Base-by-base conservation (phyloP, 129 eudicot species). In the Lonicera japonica region DNA sequence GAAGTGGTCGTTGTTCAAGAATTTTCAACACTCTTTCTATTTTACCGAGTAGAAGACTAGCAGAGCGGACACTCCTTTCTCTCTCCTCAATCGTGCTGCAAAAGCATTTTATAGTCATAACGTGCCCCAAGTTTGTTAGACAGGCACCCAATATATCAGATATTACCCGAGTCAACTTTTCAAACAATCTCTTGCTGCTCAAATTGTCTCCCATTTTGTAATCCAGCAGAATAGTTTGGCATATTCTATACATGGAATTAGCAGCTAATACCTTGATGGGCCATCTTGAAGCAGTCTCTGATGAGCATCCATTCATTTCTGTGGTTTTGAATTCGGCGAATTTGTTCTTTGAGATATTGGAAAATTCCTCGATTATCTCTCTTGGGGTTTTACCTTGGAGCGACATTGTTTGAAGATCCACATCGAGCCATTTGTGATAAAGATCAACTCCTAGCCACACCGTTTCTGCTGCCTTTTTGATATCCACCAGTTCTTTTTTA, bases 161-260 rank as follows among this genome's bases (percentile, higher is more conserved):
- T n/a, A 76, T 68, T 75, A 65, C 68, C 6, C 13, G 51, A 3
- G 75, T 59, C 54, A 80, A 4, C 9, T 63, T 47, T 0, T 25
- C 54, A 64, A 71, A 75, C 22, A 75, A 29, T 2, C 36, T 53
- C 21, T 59, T 67, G 53, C 41, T 54, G 1, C 53, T 34, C 22
- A 62, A 17, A 8, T 41, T 22, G 23, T 54, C 5, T 16, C 55
- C 46, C 0, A 19, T 21, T 7, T 61, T 59, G 29, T 34, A 48
- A 5, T 34, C 53, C 11, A 61, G 36, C 43, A 75, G 16, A 3
- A 75, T 19, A 2, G 73, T 80, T 68, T 59, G 54, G 21, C 55
- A 38, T 22, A 80, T 40, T 41, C 64, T 58, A 54, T 80, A 75
- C 85, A 80, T 80, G 19, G 85, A 71, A 41, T 75, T 75, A 23